Conservation (phyloP, 2,329 filamentous ascomycete species). For the Hypocrella siamensis region DNA sequence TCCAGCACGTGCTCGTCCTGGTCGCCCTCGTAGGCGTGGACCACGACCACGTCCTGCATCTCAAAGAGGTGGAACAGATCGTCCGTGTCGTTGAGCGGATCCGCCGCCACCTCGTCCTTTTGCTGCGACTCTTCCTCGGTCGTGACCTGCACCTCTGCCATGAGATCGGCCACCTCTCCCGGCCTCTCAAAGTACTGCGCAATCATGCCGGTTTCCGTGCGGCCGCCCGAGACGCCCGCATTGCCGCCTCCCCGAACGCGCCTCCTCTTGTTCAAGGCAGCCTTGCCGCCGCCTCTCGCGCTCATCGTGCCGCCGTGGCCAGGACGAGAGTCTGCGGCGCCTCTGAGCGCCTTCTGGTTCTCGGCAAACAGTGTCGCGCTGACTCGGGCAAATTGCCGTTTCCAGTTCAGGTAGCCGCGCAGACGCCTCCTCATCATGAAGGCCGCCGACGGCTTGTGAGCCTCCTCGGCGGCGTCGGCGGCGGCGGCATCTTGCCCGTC, state of each 20-base stretch:
- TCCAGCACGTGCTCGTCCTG: slow-evolving; percentile 94
- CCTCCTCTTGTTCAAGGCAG: slow-evolving; percentile 72
- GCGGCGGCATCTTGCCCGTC: slow-evolving; percentile 14
- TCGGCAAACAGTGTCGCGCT: slow-evolving; percentile 65
- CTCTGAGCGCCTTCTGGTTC: slow-evolving; percentile 61
- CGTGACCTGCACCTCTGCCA: slow-evolving; percentile 71
- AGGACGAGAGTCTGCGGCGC: slow-evolving; percentile 42
- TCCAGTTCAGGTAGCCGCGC: slow-evolving; percentile 80
- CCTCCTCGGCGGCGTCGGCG: slow-evolving; percentile 34
- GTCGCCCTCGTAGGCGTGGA: slow-evolving; percentile 91
- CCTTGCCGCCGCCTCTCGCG: slow-evolving; percentile 27
- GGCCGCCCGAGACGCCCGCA: slow-evolving; percentile 38
- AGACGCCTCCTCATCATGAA: slow-evolving; percentile 86
- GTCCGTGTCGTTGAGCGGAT: slow-evolving; percentile 82
- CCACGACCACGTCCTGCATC: slow-evolving; percentile 72
- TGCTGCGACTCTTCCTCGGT: slow-evolving; percentile 61
- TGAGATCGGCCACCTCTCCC: slow-evolving; percentile 62
- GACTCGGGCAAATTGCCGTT: slow-evolving; percentile 73
- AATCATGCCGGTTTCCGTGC: slow-evolving; percentile 59
- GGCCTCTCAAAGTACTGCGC: slow-evolving; percentile 70
- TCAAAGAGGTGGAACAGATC: slow-evolving; percentile 85
- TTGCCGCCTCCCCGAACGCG: slow-evolving; percentile 66
- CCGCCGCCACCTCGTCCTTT: slow-evolving; percentile 57
- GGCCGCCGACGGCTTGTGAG: slow-evolving; percentile 53
- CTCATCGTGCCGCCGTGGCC: slow-evolving; percentile 27